phyloP scores from a whole-genome alignment of 2,329 filamentous ascomycete genomes.

The Bimuria novae-zelandiae region DNA sequence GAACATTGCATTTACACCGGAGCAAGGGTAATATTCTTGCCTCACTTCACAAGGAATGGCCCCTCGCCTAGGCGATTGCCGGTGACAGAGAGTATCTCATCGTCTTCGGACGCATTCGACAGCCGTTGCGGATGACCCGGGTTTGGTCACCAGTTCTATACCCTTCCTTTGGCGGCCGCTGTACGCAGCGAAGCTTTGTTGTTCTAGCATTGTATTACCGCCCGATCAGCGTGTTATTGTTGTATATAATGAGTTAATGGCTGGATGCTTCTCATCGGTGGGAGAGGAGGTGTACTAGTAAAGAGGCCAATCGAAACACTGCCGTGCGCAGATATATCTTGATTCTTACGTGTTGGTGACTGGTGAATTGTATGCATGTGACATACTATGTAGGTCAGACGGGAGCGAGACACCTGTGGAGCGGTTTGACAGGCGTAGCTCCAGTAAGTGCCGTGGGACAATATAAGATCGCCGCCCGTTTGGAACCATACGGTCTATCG shows the following conservation, averaged over 20 bases:
- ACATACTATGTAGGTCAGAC: constrained; percentile 1
- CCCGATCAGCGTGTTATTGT: constrained; percentile 15
- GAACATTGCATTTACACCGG: constrained; percentile 19
- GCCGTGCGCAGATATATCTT: not conserved
- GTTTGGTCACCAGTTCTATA: constrained; percentile 26
- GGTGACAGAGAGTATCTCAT: not conserved
- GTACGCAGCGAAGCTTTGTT: not conserved
- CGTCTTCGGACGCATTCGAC: constrained; percentile 1
- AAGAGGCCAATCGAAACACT: not conserved
- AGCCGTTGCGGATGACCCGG: constrained; percentile 8
- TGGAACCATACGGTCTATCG: not conserved
- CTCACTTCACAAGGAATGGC: not conserved
- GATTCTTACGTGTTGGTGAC: not conserved
- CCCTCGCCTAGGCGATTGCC: not conserved
- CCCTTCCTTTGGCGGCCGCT: constrained; percentile 20
- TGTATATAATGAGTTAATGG: constrained; percentile 37
- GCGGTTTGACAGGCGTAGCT: constrained; percentile 2
- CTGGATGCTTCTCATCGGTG: constrained; percentile 5
- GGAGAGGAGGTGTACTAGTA: constrained; percentile 15
- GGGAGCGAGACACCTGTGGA: constrained; percentile 1
- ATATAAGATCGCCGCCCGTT: not conserved
- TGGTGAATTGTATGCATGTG: not conserved
- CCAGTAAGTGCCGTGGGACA: not conserved
- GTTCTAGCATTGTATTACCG: constrained; percentile 12
- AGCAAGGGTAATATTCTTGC: constrained; percentile 11